These are phyloP conservation scores for Cryptosporidium tyzzeri DNA, from an alignment of 169 alveolate genomes.

Conservation along the genomic window DNA sequence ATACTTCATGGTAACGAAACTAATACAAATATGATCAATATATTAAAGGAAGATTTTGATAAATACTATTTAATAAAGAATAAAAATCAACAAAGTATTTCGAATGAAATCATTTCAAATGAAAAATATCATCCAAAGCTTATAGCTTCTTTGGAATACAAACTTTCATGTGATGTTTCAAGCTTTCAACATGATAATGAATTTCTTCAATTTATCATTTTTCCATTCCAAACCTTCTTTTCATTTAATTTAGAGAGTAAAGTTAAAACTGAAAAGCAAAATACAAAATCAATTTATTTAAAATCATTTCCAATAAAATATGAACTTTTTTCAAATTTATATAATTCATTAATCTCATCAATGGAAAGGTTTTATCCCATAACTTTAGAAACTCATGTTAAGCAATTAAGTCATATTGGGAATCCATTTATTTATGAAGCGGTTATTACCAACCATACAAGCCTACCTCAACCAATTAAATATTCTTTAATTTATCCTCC, in stretches of 20 bases:
- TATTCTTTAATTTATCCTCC: conserved; percentile 56
- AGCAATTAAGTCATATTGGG: conserved; percentile 2
- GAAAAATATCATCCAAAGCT: conserved; percentile 2
- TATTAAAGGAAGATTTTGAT: conserved; percentile 8
- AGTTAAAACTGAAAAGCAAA: neutral
- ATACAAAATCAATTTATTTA: neutral
- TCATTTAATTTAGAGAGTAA: neutral
- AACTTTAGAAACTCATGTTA: conserved; percentile 12
- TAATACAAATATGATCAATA: conserved; percentile 13
- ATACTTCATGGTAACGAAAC: conserved; percentile 30
- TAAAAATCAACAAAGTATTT: neutral
- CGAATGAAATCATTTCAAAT: conserved; percentile 8
- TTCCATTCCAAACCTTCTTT: conserved; percentile 35
- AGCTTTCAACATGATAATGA: conserved; percentile 4
- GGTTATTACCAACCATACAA: conserved; percentile 34
- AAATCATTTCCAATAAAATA: conserved; percentile 54
- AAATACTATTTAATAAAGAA: neutral
- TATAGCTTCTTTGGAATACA: conserved; percentile 4
- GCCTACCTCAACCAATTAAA: conserved; percentile 25
- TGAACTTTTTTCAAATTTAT: neutral
- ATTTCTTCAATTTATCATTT: conserved; percentile 9
- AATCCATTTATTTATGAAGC: conserved; percentile 53
- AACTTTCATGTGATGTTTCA: conserved; percentile 9
- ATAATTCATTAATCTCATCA: conserved; percentile 15
- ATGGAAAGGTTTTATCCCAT: conserved; percentile 15